Conservation (phyloP, 2,329 filamentous ascomycete species). For the Diaporthe humulicola region DNA sequence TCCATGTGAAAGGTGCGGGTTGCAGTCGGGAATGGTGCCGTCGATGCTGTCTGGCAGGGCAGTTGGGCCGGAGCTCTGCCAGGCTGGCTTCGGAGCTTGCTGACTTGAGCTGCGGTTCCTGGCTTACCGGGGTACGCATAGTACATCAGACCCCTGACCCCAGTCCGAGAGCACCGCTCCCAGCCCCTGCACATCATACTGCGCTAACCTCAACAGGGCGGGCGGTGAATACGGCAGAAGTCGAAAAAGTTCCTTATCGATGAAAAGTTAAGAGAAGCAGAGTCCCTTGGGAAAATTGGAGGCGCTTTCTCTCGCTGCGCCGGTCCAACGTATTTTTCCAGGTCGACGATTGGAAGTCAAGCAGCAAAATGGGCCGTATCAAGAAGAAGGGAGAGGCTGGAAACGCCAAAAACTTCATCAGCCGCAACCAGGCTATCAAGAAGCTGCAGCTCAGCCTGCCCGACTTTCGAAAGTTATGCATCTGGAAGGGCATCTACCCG, state of each 20-base stretch:
- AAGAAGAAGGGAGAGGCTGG: constrained; percentile 96
- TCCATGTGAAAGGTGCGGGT: constrained; percentile 21
- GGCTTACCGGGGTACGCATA: not conserved
- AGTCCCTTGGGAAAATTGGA: constrained; percentile 42
- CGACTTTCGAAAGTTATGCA: constrained; percentile 97
- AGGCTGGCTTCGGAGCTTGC: constrained; percentile 32
- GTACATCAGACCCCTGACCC: constrained; percentile 8
- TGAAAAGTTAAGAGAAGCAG: constrained; percentile 49
- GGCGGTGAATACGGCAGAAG: constrained; percentile 38
- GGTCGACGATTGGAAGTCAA: constrained; percentile 13
- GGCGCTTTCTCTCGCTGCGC: constrained; percentile 19
- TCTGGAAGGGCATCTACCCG: constrained; percentile 99
- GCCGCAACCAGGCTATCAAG: constrained; percentile 94
- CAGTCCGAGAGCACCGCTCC: not conserved
- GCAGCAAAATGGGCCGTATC: constrained; percentile 74
- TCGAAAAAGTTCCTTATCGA: constrained; percentile 40
- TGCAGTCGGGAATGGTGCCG: constrained; percentile 33
- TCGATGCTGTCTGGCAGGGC: constrained; percentile 27
- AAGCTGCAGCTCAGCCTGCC: constrained; percentile 98
- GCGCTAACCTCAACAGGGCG: not conserved
- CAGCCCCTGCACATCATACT: not conserved
- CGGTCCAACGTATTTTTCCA: constrained; percentile 43
- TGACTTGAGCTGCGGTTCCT: constrained; percentile 16
- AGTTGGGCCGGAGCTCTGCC: constrained; percentile 19
- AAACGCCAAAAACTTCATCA: constrained; percentile 98